phyloP scores from a whole-genome alignment of 2,329 filamentous ascomycete species.

The Aspergillus sp. region DNA sequence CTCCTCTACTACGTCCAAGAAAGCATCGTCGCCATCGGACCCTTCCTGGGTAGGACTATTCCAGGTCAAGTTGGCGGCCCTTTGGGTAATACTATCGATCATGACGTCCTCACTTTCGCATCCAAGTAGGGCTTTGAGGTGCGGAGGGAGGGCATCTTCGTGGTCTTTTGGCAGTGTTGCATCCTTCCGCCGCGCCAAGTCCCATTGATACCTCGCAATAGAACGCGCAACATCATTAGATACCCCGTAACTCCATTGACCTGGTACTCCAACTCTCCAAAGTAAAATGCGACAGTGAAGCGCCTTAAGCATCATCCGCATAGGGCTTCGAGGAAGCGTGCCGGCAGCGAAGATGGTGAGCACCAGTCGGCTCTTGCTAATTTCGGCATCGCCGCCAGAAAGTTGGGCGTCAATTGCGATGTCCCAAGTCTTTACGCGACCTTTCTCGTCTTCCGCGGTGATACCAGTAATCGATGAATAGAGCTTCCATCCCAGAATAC shows the following conservation, averaged over 20 bases:
- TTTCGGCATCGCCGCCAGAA: constrained; percentile 83
- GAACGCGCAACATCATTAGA: constrained; percentile 71
- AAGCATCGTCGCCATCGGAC: constrained; percentile 62
- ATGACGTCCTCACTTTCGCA: constrained; percentile 81
- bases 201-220: constrained; percentile 76
- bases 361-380: constrained; percentile 82
- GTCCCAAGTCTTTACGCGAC: constrained; percentile 85
- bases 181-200: constrained; percentile 68
- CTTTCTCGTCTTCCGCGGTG: constrained; percentile 80
- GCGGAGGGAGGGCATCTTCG: constrained; percentile 70
- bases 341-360: constrained; percentile 85
- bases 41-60: constrained; percentile 73
- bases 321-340: constrained; percentile 79
- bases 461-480: constrained; percentile 79
- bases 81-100: constrained; percentile 72
- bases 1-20: constrained; percentile 80
- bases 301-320: constrained; percentile 85
- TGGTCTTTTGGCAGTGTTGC: constrained; percentile 48
- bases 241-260: constrained; percentile 62
- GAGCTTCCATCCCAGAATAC: constrained; percentile 70
- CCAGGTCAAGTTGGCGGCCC: constrained; percentile 87
- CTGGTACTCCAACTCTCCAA: constrained; percentile 71
- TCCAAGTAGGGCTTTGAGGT: constrained; percentile 73
- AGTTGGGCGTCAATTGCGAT: constrained; percentile 93
- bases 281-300: constrained; percentile 87